Conservation (phyloP, 305 asterid species). For the Fraxinus floribunda region DNA sequence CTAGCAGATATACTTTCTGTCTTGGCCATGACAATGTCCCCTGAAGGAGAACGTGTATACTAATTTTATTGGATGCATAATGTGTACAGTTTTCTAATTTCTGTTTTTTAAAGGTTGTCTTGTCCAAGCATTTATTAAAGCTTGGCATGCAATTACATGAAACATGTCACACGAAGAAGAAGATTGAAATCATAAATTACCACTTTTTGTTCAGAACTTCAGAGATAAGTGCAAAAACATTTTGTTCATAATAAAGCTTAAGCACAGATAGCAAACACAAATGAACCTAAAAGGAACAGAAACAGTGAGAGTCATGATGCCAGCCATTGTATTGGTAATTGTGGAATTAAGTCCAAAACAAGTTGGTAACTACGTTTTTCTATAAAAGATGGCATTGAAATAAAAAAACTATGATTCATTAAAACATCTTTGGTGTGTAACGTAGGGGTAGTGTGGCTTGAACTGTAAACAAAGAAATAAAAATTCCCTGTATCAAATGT, state of each 20-base stretch:
- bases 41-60: slow-evolving; percentile 91
- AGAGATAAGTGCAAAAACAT: neutral
- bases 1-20: slow-evolving; percentile 94
- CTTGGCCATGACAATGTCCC: slow-evolving; percentile 97
- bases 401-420: neutral
- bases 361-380: neutral
- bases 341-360: neutral
- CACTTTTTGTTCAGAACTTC: neutral
- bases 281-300: neutral
- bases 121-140: neutral
- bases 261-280: neutral
- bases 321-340: neutral
- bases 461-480: neutral
- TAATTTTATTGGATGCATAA: slow-evolving; percentile 1
- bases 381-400: neutral
- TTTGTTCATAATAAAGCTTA: neutral
- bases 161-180: neutral
- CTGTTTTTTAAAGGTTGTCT: neutral
- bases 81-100: neutral
- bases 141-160: slow-evolving; percentile 13
- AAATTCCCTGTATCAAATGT: neutral
- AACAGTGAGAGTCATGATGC: neutral
- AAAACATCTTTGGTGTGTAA: neutral
- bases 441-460: neutral
- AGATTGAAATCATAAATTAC: neutral